These are phyloP conservation scores for Chalara sp. DNA, from an alignment of 2,329 filamentous ascomycete genomes.

Conservation along the genomic window DNA sequence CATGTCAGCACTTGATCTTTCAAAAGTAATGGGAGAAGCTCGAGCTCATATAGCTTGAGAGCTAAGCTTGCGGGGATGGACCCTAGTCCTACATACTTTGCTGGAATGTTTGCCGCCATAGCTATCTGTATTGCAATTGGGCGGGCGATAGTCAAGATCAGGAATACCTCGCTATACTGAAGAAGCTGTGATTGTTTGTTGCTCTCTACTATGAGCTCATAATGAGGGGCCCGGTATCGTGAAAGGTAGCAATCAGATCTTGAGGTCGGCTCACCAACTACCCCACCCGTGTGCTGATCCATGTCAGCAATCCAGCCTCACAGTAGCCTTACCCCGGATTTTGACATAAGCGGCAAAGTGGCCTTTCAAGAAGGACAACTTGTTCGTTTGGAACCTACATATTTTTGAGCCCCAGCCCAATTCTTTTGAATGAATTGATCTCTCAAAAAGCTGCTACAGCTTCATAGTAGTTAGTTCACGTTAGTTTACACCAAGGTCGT, in stretches of 20 bases:
- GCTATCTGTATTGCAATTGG: neutral
- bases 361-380: slow-evolving; percentile 11
- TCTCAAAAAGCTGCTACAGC: slow-evolving; percentile 18
- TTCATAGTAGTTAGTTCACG: slow-evolving; percentile 10
- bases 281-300: too few species aligned
- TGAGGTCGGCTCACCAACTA: too few species aligned
- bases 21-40: neutral
- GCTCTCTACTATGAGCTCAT: too few species aligned
- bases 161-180: too few species aligned
- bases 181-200: too few species aligned
- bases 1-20: neutral
- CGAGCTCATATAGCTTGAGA: neutral
- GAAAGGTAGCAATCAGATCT: too few species aligned
- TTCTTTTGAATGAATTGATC: slow-evolving; percentile 12
- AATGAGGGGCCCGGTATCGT: too few species aligned
- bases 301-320: too few species aligned
- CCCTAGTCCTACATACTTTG: neutral
- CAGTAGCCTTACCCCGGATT: neutral
- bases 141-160: too few species aligned
- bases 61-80: neutral
- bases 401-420: neutral
- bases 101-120: slow-evolving; percentile 3
- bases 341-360: neutral
- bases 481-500: slow-evolving; percentile 1
- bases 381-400: slow-evolving; percentile 7